Percentiles rank a stretch among this genome's conserved stretches.
phyloP scores from a whole-genome alignment of 352 stramenopile species.

The Pythium monospermum region DNA sequence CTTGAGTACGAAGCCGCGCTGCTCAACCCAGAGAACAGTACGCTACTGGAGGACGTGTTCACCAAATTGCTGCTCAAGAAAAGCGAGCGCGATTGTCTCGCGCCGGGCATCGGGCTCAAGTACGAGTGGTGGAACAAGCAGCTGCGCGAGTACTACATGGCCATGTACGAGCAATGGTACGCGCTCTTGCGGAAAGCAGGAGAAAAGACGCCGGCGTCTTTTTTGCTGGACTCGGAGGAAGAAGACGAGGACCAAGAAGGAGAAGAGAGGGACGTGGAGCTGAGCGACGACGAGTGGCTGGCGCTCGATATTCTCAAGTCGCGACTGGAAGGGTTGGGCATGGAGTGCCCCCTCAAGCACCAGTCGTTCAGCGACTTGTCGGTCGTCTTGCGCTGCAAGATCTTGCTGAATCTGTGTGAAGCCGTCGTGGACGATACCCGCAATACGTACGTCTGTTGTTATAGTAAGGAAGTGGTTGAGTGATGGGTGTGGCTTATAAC shows the following conservation, averaged over 20 bases:
- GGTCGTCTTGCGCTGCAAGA: constrained; percentile 68
- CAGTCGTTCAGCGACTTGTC: constrained; percentile 70
- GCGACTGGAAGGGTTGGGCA: constrained; percentile 25
- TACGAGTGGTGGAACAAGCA: constrained; percentile 89
- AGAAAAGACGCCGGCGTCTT: constrained; percentile 55
- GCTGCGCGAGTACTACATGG: constrained; percentile 75
- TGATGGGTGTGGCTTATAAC: too few relatives aligned
- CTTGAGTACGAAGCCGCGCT: constrained; percentile 81
- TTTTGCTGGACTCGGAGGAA: constrained; percentile 53
- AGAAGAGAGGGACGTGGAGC: constrained; percentile 58
- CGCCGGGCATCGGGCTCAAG: constrained; percentile 70
- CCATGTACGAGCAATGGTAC: constrained; percentile 81
- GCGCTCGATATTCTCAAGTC: constrained; percentile 28
- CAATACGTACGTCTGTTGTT: constrained; percentile 49
- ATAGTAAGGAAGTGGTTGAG: too few relatives aligned
- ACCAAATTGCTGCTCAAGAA: constrained; percentile 84
- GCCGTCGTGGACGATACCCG: constrained; percentile 68
- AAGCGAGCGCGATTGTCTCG: constrained; percentile 72
- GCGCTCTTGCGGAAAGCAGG: constrained; percentile 66
- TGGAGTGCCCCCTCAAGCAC: constrained; percentile 43
- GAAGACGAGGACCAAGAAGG: constrained; percentile 14
- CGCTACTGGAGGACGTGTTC: constrained; percentile 78
- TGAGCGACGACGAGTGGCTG: constrained; percentile 73
- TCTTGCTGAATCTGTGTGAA: constrained; percentile 80
- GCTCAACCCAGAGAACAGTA: constrained; percentile 62